Evolutionary conservation across 2,329 filamentous ascomycete genomes (phyloP), one percentile per base, ranked within the genome.

Genomic region (Seiridium unicorne): DNA sequence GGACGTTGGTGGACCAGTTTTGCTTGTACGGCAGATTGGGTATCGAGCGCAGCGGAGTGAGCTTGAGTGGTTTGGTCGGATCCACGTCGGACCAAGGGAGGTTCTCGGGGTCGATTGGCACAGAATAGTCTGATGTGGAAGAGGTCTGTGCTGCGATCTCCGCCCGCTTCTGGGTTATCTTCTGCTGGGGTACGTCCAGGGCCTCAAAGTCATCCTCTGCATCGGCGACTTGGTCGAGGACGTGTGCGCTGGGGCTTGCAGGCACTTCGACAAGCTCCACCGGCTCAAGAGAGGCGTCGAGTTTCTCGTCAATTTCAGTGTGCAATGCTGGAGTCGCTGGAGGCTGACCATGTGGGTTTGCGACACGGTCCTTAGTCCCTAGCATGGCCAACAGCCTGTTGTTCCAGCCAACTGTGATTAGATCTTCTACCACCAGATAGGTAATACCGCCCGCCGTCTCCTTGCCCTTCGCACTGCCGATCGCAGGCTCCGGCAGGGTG

Each of bases 1-100:
- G 77, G 5, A 84, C 73, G 62, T 85, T 85, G 68, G 81, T 77
- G 51, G 79, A 80, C 83, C 82, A 86, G 66, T 86, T 86, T 61
- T 85, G 82, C 57, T 79, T 79, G 70, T 83, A 85, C 1, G 82
- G 83, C 1, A 86, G 76, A 61, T 78, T 73, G 0, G 82, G 80
- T 54, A 86, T 80, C 5, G 77, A 73, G 51, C 75, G 75, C 10
- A 86, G 73, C 3, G 75, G 74, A 0, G 82, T 85, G 35, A 86
- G 78, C 63, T 81, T 84, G 13, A 84, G 72, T 0, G 82, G 80
- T 0, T 70, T 72, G 34, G 74, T 73, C 0, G 70, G 74, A 55
- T 80, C 68, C 56, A 76, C 73, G 71, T 76, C 78, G 56, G 77
- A 73, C 61, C 74, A 76, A 3, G 79, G 73, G 3, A 61, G 60